Conservation (phyloP, 192 early-diverging fungal species). For the Coemansia aciculifera region DNA sequence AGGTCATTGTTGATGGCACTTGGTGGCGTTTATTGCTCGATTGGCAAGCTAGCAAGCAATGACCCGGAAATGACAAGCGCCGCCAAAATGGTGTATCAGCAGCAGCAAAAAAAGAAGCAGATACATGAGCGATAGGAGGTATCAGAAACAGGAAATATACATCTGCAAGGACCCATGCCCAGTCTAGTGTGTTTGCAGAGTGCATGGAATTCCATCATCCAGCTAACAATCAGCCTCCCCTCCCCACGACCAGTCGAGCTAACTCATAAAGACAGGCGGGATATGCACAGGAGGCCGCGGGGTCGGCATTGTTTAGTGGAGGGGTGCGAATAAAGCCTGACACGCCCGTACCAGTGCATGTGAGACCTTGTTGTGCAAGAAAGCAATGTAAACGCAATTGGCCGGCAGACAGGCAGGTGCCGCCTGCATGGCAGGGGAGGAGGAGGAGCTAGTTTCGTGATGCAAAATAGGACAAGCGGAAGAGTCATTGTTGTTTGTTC, state of each 20-base stretch:
- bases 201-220: background rate
- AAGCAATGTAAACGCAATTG: background rate
- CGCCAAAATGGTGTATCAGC: background rate
- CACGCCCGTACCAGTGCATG: background rate
- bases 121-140: background rate
- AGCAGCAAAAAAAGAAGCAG: background rate
- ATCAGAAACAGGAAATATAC: background rate
- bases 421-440: background rate
- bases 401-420: conserved; percentile 3
- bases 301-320: conserved; percentile 3
- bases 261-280: background rate
- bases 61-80: background rate
- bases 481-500: conserved; percentile 18
- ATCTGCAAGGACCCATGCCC: background rate
- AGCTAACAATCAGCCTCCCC: background rate
- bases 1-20: conserved; percentile 7
- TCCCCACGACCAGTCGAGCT: background rate
- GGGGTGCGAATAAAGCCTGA: background rate
- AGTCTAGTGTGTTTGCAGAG: background rate
- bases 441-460: background rate
- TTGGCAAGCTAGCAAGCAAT: background rate
- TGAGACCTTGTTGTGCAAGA: conserved; percentile 3
- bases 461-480: background rate
- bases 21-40: conserved; percentile 1
- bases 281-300: conserved; percentile 8